Percentiles rank a stretch among this genome's conserved stretches.
phyloP scores from a whole-genome alignment of 192 early-diverging fungal species.

The Pilaira anomala region DNA sequence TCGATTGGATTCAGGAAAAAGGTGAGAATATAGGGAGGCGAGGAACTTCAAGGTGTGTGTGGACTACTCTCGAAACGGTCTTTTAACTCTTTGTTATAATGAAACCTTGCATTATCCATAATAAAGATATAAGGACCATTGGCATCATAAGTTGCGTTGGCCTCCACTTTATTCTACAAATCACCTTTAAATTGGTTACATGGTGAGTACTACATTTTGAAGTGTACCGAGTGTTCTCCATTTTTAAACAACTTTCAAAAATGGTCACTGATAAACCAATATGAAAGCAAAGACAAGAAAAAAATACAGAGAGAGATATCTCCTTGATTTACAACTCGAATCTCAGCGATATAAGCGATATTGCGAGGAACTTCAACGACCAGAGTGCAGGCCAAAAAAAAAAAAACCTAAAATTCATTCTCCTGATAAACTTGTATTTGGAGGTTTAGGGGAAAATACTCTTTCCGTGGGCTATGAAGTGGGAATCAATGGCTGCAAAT shows the following conservation, averaged over 20 bases:
- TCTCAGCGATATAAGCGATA: neutral
- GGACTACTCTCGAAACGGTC: too few species aligned
- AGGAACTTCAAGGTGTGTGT: too few species aligned
- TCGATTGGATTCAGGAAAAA: too few species aligned
- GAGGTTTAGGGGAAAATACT: slow-evolving; percentile 12
- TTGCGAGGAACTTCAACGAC: neutral
- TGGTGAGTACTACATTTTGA: neutral
- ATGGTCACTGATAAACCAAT: slow-evolving; percentile 7
- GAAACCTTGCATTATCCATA: too few species aligned
- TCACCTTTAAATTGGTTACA: too few species aligned
- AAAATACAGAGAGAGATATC: neutral
- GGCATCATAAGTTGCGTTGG: too few species aligned
- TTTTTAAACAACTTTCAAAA: slow-evolving; percentile 4
- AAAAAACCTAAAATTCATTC: slow-evolving; percentile 10
- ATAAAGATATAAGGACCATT: too few species aligned
- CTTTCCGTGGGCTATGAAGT: slow-evolving; percentile 17
- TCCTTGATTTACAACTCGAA: slow-evolving; percentile 5
- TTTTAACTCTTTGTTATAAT: too few species aligned
- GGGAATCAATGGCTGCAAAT: slow-evolving; percentile 11
- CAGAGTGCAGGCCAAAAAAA: slow-evolving; percentile 6
- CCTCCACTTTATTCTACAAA: too few species aligned
- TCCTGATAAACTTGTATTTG: slow-evolving; percentile 12
- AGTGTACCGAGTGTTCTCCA: neutral
- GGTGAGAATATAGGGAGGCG: too few species aligned
- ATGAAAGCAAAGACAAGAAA: slow-evolving; percentile 1